Evolutionary conservation across 331 rosid genomes (phyloP), one percentile per base, ranked within the genome.

Genomic region (Cydonia oblonga): DNA sequence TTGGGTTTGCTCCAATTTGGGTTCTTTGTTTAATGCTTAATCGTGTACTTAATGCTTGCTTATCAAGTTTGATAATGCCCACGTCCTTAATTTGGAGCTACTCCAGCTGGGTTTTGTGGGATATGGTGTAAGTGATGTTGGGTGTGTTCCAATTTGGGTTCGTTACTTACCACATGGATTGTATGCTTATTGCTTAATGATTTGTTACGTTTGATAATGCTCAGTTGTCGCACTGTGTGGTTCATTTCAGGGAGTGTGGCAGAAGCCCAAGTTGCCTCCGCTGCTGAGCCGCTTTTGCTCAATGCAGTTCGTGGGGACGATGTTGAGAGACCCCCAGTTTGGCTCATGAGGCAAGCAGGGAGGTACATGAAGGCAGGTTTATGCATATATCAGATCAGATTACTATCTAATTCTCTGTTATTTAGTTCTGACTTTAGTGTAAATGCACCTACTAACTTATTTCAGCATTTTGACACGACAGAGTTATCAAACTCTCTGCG

Each of bases 281-380:
- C 87, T 73, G 60, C 87, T 7, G 96, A 95, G 68, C 99, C 99
- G 0, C 92, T 95, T 70, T 78, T 95, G 86, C 96, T 95, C 51
- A 89, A 90, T 71, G 97, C 96, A 24, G 97, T 89, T 85, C 96
- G 96, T 64, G 98, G 98, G 23, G 30, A 81, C 59, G 91, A 91
- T 57, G 96, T 93, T 38, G 98, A 91, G 40, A 89, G 98, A 44
- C 98, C 98, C 44, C 98, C 98, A 3, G 98, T 93, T 86, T 93
- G 98, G 98, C 93, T 93, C 66, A 93, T 93, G 98, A 87, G 98
- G 84, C 98, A 95, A 83, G 99, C 99, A 23, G 99, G 99, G 96
- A 91, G 99, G 92, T 95, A 95, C 86, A 95, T 95, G 99, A 95
- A 95, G 99, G 99, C 91, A 91, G 88, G 96, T 89, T 32, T 57